Evolutionary conservation across 768 basidiomycete genomes (phyloP).

Genomic region (Pleurotus tuber-regium): DNA sequence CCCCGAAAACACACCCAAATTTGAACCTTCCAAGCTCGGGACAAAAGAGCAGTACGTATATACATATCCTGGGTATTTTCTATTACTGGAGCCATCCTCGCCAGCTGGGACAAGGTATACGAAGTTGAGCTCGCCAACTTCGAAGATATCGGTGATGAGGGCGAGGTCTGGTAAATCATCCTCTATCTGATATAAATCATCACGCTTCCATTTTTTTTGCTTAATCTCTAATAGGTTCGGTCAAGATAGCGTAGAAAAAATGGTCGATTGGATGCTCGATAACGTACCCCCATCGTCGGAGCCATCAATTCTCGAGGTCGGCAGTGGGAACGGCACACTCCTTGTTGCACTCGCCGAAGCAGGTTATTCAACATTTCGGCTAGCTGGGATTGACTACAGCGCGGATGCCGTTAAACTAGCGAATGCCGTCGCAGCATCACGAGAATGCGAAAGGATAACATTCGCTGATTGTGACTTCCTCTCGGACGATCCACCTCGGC

Average conservation of each 20-base stretch:
- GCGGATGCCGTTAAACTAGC: constrained; percentile 66
- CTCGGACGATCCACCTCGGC: constrained; percentile 41
- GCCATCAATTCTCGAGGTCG: constrained; percentile 70
- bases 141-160: constrained; percentile 77
- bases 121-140: constrained; percentile 69
- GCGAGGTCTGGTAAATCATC: constrained; percentile 70
- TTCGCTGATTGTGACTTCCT: constrained; percentile 71
- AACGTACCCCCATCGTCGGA: constrained; percentile 46
- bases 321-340: constrained; percentile 77
- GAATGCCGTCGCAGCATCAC: constrained; percentile 47
- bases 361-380: constrained; percentile 50
- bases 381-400: constrained; percentile 79
- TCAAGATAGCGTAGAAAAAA: constrained; percentile 68
- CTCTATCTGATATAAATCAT: neutral
- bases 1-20: constrained; percentile 30
- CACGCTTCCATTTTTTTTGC: neutral
- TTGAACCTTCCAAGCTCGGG: constrained; percentile 73
- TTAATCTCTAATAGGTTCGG: constrained; percentile 83
- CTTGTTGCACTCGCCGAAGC: constrained; percentile 69
- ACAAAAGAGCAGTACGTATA: constrained; percentile 71
- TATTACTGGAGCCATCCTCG: constrained; percentile 7
- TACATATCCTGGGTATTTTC: neutral
- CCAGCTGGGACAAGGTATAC: constrained; percentile 80
- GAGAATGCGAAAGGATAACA: constrained; percentile 39
- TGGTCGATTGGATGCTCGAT: constrained; percentile 69